Evolutionary conservation across 202 grass and related monocot species (phyloP).

Genomic region (Schoenoplectus triqueter): DNA sequence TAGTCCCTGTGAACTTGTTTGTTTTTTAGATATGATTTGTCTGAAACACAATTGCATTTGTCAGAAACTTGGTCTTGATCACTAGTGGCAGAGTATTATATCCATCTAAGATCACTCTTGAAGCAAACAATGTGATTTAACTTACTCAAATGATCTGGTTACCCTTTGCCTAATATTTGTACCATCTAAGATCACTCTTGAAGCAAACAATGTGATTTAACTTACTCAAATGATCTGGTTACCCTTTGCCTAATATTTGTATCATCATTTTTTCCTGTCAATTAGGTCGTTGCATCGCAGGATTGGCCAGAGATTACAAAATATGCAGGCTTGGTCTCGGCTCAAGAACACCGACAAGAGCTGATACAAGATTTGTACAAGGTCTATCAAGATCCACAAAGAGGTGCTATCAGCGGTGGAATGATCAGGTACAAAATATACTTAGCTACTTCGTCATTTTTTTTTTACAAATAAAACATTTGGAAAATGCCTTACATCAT

Average conservation of each 20-base stretch:
- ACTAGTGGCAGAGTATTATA: neutral
- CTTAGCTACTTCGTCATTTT: neutral
- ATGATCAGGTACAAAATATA: constrained; percentile 64
- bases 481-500: neutral
- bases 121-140: neutral
- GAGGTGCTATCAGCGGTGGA: constrained; percentile 65
- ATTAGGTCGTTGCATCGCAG: constrained; percentile 89
- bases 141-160: neutral
- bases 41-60: constrained; percentile 16
- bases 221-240: neutral
- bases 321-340: constrained; percentile 89
- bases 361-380: constrained; percentile 92
- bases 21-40: neutral
- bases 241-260: neutral
- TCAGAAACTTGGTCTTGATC: constrained; percentile 7
- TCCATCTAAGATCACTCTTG: constrained; percentile 15
- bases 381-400: constrained; percentile 69
- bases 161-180: neutral
- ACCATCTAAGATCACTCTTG: constrained; percentile 1
- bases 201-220: neutral
- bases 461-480: neutral
- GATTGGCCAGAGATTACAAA: constrained; percentile 97
- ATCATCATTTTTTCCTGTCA: neutral
- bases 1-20: neutral
- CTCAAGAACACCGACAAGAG: constrained; percentile 85